Evolutionary conservation across 345 rosid genomes (phyloP), one percentile per base, ranked within the genome.

Genomic region (Salix udensis): DNA sequence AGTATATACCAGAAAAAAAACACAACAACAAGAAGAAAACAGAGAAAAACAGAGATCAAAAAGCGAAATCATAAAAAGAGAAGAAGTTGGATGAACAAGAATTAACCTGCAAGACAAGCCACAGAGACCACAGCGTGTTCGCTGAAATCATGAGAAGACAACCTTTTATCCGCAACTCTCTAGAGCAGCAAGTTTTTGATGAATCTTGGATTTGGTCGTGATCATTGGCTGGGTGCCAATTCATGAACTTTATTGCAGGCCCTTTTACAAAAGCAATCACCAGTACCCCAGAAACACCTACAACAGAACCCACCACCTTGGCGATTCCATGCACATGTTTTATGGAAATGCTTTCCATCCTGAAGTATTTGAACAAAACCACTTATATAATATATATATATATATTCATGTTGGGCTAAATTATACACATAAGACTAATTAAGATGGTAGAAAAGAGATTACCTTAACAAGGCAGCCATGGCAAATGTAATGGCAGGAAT

Each of bases 221-320:
- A 76, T 13, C 26, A 15, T 42, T 66, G 15, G 70, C n/a, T 1
- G 72, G 75, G 48, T 77, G 1, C 87, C 83, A 82, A n/a, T 68
- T 80, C 73, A 77, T 14, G 67, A 82, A 78, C 50, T 79, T 83
- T 13, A 94, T 37, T n/a, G 87, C 80, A 26, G 97, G 91, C 9
- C 98, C 98, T 81, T 89, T 94, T 7, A 88, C 83, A 68, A 94
- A 87, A 31, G 97, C 97, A 67, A 89, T 91, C 58, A 91, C 94
- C 71, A 94, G 68, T 4, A 93, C 95, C 40, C 98, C 98, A 4
- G 88, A 81, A 74, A 94, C 80, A 7, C 91, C 87, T 40, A 84
- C 16, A 6, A 81, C 79, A 5, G 94, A 86, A 39, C 98, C 98
- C 30, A 91, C 16, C 55, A 91, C 84, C 83, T 94, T 92, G 24